These are phyloP conservation scores for Trichoderma asperellum DNA, from an alignment of 2,329 filamentous ascomycete species.

Conservation along the genomic window DNA sequence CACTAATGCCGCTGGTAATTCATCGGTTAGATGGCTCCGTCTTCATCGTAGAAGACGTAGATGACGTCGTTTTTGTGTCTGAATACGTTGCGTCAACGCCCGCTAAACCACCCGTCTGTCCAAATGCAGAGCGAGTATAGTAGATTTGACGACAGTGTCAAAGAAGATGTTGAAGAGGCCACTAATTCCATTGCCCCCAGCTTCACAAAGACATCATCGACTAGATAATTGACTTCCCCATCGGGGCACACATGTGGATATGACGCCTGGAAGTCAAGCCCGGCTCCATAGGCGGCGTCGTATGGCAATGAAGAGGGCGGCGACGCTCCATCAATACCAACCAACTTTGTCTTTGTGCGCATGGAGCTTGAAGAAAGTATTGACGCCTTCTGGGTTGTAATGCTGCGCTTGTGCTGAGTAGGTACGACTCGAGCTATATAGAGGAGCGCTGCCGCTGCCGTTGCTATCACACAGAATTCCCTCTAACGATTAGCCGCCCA, in stretches of 20 bases:
- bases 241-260: slow-evolving; percentile 57
- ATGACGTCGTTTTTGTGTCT: slow-evolving; percentile 54
- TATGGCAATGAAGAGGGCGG: slow-evolving; percentile 19
- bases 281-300: slow-evolving; percentile 46
- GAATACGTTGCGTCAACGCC: slow-evolving; percentile 21
- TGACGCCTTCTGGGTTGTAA: slow-evolving; percentile 53
- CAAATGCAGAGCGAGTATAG: slow-evolving; percentile 40
- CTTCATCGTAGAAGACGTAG: slow-evolving; percentile 57
- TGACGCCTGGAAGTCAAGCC: slow-evolving; percentile 54
- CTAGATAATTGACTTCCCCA: slow-evolving; percentile 49
- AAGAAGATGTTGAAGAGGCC: slow-evolving; percentile 45
- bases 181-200: slow-evolving; percentile 27
- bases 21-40: slow-evolving; percentile 52
- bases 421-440: slow-evolving; percentile 55
- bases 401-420: slow-evolving; percentile 53
- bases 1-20: slow-evolving; percentile 57
- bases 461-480: too few relatives aligned
- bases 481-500: too few relatives aligned
- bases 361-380: slow-evolving; percentile 51
- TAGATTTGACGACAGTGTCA: slow-evolving; percentile 50
- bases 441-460: too few relatives aligned
- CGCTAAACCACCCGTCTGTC: slow-evolving; percentile 39
- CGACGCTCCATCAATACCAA: slow-evolving; percentile 27
- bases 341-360: slow-evolving; percentile 30
- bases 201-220: slow-evolving; percentile 1